Evolutionary conservation across 768 basidiomycete species (phyloP).

Genomic region (Calocybe indica): DNA sequence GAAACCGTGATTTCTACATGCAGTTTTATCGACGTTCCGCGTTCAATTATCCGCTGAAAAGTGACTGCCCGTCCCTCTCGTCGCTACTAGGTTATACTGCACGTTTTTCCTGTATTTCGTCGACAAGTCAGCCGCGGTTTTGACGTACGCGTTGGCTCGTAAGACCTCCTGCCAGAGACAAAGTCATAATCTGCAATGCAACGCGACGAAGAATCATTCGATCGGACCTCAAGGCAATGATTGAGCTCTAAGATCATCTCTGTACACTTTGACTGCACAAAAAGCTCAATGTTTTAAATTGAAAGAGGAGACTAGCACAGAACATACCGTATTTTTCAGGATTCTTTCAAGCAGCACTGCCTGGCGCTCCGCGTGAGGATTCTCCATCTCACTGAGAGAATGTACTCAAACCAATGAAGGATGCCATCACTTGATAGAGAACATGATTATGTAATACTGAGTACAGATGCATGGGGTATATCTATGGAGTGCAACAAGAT

Average conservation of each 20-base stretch:
- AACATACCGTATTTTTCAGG: conserved; percentile 78
- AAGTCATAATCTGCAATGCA: conserved; percentile 1
- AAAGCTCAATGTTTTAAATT: not conserved
- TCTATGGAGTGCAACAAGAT: no score
- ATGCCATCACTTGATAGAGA: no score
- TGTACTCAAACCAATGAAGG: no score
- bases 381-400: conserved; percentile 59
- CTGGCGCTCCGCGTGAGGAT: conserved; percentile 91
- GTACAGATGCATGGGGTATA: no score
- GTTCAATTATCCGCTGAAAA: no score
- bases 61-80: conserved; percentile 22
- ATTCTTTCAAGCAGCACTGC: conserved; percentile 88
- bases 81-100: conserved; percentile 83
- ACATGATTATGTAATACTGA: no score
- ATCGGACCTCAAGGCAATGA: conserved; percentile 64
- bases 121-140: conserved; percentile 76
- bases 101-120: conserved; percentile 91
- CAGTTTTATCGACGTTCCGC: no score
- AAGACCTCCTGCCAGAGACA: conserved; percentile 60
- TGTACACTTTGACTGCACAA: conserved; percentile 81
- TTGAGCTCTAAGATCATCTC: conserved; percentile 88
- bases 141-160: conserved; percentile 69
- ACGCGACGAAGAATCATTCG: not conserved
- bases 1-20: no score
- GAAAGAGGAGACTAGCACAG: not conserved